phyloP scores from a whole-genome alignment of 805 yeast genomes.

The Metschnikowia henanensis region DNA sequence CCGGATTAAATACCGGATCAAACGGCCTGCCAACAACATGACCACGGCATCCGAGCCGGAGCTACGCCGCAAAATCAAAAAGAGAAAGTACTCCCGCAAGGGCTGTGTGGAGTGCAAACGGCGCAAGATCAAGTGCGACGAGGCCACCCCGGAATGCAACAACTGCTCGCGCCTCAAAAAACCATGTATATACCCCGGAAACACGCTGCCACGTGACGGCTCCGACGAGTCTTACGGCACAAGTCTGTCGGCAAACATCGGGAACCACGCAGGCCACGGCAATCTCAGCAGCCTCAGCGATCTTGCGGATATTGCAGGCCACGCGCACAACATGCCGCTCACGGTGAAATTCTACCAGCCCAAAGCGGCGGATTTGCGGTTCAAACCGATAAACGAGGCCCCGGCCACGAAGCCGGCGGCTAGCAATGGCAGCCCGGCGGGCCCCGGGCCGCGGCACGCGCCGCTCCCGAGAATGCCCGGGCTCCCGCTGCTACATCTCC shows the following conservation, averaged over 20 bases:
- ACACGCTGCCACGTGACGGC: not conserved
- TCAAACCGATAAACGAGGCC: not conserved
- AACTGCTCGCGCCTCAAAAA: constrained; percentile 38
- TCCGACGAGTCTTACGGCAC: not conserved
- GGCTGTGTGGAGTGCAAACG: constrained; percentile 47
- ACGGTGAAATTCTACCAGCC: constrained; percentile 14
- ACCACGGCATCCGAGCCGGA: not conserved
- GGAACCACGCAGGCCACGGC: too few species aligned
- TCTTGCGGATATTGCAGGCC: not conserved
- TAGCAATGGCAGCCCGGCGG: not conserved
- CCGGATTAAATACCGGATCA: not conserved
- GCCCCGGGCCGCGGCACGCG: not conserved
- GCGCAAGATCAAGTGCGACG: constrained; percentile 46
- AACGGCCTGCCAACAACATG: not conserved
- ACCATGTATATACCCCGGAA: constrained; percentile 25
- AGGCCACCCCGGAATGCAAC: constrained; percentile 34
- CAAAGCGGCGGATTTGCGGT: not conserved
- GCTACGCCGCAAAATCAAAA: constrained; percentile 23
- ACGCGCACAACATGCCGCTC: not conserved
- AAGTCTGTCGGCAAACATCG: too few species aligned
- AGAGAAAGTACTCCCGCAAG: constrained; percentile 39
- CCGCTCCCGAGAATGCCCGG: not conserved
- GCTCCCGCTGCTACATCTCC: not conserved
- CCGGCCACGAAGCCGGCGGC: not conserved
- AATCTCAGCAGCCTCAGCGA: not conserved